Evolutionary conservation across 352 stramenopile species (phyloP).

Genomic region (Phytopythium boreale): DNA sequence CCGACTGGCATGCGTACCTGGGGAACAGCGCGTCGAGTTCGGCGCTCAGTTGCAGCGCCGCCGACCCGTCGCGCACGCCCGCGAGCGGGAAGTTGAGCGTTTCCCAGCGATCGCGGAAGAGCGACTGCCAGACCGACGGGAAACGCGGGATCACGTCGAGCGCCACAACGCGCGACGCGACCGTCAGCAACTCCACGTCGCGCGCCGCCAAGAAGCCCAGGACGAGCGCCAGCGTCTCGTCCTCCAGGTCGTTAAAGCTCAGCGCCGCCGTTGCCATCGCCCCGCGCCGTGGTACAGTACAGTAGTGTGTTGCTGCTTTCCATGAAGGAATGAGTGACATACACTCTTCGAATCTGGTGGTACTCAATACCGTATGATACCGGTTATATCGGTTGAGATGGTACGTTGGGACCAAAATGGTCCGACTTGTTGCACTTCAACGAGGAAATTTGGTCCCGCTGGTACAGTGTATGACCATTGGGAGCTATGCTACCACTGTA

Average conservation of each 20-base stretch:
- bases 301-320: too few relatives aligned
- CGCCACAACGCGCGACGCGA: slow-evolving; percentile 42
- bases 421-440: not conserved
- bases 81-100: slow-evolving; percentile 57
- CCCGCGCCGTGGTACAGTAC: not conserved
- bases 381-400: not conserved
- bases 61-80: slow-evolving; percentile 12
- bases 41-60: slow-evolving; percentile 31
- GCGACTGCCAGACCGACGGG: slow-evolving; percentile 47
- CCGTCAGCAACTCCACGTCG: slow-evolving; percentile 56
- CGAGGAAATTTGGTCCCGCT: not conserved
- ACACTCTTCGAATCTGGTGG: too few relatives aligned
- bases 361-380: too few relatives aligned
- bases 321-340: too few relatives aligned
- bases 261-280: not conserved
- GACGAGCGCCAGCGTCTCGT: slow-evolving; percentile 53
- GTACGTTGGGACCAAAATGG: not conserved
- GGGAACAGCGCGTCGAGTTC: slow-evolving; percentile 42
- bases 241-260: slow-evolving; percentile 28
- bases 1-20: slow-evolving; percentile 19
- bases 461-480: not conserved
- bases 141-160: slow-evolving; percentile 46
- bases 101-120: slow-evolving; percentile 60
- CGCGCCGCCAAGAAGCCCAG: slow-evolving; percentile 34
- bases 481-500: too few relatives aligned